A percentile compares a stretch with the other conserved stretches of the same genome.
Evolutionary conservation across 345 rosid species (phyloP).

Genomic region (Melastoma malabathricum): DNA sequence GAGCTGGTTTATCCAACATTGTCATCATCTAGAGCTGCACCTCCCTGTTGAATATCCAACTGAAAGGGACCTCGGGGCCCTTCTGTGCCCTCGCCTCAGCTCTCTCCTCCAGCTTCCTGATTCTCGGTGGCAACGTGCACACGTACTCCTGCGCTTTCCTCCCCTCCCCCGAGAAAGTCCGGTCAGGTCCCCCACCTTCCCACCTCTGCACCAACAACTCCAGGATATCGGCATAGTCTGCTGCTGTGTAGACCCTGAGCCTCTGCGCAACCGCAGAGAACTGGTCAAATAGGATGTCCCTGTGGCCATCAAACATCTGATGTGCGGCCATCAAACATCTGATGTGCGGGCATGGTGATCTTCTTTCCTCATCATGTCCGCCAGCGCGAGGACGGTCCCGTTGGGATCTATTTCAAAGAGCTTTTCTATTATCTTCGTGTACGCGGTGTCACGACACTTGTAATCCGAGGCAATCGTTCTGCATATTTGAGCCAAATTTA

Average conservation of each 20-base stretch:
- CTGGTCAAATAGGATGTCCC: slow-evolving; percentile 60
- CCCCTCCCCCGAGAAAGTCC: slow-evolving; percentile 77
- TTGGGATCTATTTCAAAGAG: slow-evolving; percentile 82
- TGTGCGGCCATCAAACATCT: slow-evolving; percentile 99
- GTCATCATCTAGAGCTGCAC: slow-evolving; percentile 38
- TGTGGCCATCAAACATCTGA: slow-evolving; percentile 71
- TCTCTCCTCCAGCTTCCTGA: slow-evolving; percentile 76
- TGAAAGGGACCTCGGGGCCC: slow-evolving; percentile 46
- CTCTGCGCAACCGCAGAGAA: slow-evolving; percentile 79
- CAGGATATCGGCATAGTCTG: slow-evolving; percentile 74
- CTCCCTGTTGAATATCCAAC: slow-evolving; percentile 67
- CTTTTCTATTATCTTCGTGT: slow-evolving; percentile 77
- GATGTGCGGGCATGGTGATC: slow-evolving; percentile 90
- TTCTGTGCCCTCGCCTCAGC: slow-evolving; percentile 60
- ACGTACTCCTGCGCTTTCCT: slow-evolving; percentile 75
- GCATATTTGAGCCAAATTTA: slow-evolving; percentile 89
- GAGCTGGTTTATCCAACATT: too few relatives aligned
- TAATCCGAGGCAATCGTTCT: slow-evolving; percentile 84
- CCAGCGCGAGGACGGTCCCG: slow-evolving; percentile 54
- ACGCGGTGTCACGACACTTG: slow-evolving; percentile 91
- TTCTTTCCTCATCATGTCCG: slow-evolving; percentile 97
- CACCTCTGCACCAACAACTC: slow-evolving; percentile 80
- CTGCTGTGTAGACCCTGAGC: slow-evolving; percentile 75
- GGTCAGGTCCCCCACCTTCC: slow-evolving; percentile 47
- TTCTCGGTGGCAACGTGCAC: slow-evolving; percentile 56